Base-by-base conservation (phyloP, 108 stramenopile genomes). In the Discostella pseudostelligera region DNA sequence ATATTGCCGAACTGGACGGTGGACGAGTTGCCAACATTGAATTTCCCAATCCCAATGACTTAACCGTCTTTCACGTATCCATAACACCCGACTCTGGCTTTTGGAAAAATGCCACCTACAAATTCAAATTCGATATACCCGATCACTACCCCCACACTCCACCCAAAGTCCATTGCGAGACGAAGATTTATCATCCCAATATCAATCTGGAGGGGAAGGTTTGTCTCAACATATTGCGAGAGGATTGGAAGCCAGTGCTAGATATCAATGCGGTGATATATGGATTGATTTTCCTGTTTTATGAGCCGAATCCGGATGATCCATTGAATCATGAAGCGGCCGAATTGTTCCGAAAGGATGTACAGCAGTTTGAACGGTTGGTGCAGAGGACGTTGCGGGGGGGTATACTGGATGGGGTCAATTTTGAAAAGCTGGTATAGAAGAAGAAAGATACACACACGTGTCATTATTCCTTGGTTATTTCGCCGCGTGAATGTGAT, bases 191-290 rank as follows among this genome's bases (percentile, higher is more conserved):
- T 68, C 99, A 99, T 79, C 99, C 99, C 51, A 99, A 99, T 77
- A 97, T 99, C 68, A 96, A 99, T 79, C 67, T 94, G 53, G 87
- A 99, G 71, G 99, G 99, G 9, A 97, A 97, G 50, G 99, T 99
- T 49, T 99, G 99, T 86, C 78, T 98, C 45, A 98, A 97, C 69
- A 99, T 99, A 83, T 69, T 99, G 67, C 81, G 97, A 26, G 97
- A 98, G 78, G 99, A 99, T 87, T 99, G 99, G 99, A 94, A 96
- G 65, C 99, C 99, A 10, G 98, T 99, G 16, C 67, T 98, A 56
- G 97, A 98, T 79, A 97, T 99, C 62, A 98, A 99, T 74, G 87
- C 96, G 3, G 97, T 99, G 49, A 97, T 99, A 81, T 98, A 98
- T 78, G 98, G 99, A 36, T 71, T 99, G 43, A 96, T 98, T 72